Conservation (phyloP, 805 yeast genomes). For the Spathaspora arborariae region DNA sequence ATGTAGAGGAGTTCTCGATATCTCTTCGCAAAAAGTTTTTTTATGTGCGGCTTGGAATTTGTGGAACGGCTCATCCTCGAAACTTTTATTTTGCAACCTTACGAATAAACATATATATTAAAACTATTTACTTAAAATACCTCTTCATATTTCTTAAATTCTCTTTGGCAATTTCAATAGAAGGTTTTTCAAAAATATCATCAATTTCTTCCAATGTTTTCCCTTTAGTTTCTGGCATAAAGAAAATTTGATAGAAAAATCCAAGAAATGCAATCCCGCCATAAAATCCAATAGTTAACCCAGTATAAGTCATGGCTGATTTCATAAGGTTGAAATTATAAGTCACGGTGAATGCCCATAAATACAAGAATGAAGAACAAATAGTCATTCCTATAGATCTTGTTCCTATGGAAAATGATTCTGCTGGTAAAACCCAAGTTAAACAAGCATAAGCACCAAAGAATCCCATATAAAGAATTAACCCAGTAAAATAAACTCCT, state of each 20-base stretch:
- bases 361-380: constrained; percentile 50
- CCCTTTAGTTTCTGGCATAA: constrained; percentile 71
- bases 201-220: constrained; percentile 72
- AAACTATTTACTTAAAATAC: constrained; percentile 2
- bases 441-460: constrained; percentile 65
- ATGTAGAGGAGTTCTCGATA: not conserved
- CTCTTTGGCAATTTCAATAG: constrained; percentile 33
- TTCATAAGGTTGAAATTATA: constrained; percentile 60
- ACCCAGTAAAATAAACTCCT: constrained; percentile 60
- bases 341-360: constrained; percentile 62
- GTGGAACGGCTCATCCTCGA: not conserved
- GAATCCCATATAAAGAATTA: constrained; percentile 60
- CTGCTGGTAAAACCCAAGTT: constrained; percentile 70
- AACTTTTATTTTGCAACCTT: not conserved
- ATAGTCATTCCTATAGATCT: constrained; percentile 66
- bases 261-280: constrained; percentile 65
- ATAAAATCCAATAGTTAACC: constrained; percentile 61
- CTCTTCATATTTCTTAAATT: constrained; percentile 30
- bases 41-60: not conserved
- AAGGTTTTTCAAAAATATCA: constrained; percentile 51
- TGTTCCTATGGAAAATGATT: constrained; percentile 54
- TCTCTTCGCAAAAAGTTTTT: not conserved
- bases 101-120: not conserved
- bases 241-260: constrained; percentile 47
- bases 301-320: constrained; percentile 54